Base-by-base conservation (phyloP, 2,329 filamentous ascomycete genomes). In the Alternaria alternata region DNA sequence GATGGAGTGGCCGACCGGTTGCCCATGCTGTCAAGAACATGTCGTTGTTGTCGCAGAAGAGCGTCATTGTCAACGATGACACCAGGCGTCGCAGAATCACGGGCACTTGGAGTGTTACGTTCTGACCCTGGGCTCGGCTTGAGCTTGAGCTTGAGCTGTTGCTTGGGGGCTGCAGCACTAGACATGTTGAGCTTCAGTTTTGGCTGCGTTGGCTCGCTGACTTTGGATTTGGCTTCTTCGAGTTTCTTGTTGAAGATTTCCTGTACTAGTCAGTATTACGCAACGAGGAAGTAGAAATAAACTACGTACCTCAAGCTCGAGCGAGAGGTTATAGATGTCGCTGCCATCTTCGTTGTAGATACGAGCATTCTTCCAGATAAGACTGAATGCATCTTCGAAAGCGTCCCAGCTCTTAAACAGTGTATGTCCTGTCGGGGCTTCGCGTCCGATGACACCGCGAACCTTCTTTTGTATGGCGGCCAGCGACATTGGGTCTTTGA, bases 261-360 rank as follows among this genome's bases (percentile, higher is more conserved):
- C 90, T 94, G 65, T 6, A 34, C n/a, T 34, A 69, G 57, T 74
- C 20, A 76, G 63, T 54, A 51, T 30, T 9, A 11, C n/a, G 14
- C 9, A 22, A 22, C 2, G 41, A n/a, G 30, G 3, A 36, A 14
- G 26, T 4, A 18, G 36, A 18, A 9, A n/a, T 8, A 18, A 34
- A 16, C 11, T 11, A 68, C 78, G 53, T 81, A 92, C 92, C 87
- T 96, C 89, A 7, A 97, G 86, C 61, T 95, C 89, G 49, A 89
- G 87, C 0, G 93, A 92, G 62, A 95, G 83, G 22, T 87, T 83
- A 65, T 89, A 92, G 52, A 97, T 94, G 16, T 93, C 90, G 72
- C 94, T 97, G 4, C 90, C 91, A 73, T 97, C 93, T 77, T 97
- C 92, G 68, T 97, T 97, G 82, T 94, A 97, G 60, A 90, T 90